Percentiles rank a stretch among this genome's conserved stretches.
Conservation (phyloP, 2,329 filamentous ascomycete genomes). For the Tricladium varicosporioides region DNA sequence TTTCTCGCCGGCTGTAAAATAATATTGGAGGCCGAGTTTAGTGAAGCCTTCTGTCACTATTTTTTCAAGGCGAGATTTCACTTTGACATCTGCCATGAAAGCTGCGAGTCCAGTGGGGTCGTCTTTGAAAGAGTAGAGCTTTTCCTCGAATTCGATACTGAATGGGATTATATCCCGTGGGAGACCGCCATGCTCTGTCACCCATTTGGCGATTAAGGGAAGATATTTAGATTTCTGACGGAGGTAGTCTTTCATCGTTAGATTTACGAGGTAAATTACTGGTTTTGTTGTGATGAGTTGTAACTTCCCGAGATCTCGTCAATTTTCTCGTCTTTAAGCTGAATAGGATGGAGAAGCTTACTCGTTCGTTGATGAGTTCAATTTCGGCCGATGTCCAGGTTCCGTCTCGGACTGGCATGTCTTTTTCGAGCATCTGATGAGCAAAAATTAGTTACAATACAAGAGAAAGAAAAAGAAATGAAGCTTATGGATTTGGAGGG, state of each 20-base stretch:
- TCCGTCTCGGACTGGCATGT: slow-evolving; percentile 42
- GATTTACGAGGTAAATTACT: slow-evolving; percentile 44
- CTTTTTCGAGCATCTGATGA: slow-evolving; percentile 38
- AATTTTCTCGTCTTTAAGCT: too few species aligned
- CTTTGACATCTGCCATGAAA: slow-evolving; percentile 42
- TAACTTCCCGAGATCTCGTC: too few species aligned
- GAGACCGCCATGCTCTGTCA: slow-evolving; percentile 42
- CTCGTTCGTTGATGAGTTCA: slow-evolving; percentile 45
- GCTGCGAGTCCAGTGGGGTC: slow-evolving; percentile 36
- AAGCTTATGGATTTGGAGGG: neutral
- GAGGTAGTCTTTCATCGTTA: slow-evolving; percentile 47
- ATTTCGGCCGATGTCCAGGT: slow-evolving; percentile 44
- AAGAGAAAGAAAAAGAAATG: too few species aligned
- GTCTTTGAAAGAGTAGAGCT: slow-evolving; percentile 39
- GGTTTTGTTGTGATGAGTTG: slow-evolving; percentile 46
- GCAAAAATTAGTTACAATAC: neutral
- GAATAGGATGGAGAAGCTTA: slow-evolving; percentile 13
- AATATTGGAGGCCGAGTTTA: slow-evolving; percentile 45
- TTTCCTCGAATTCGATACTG: slow-evolving; percentile 46
- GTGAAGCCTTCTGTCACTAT: slow-evolving; percentile 45
- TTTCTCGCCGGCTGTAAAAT: slow-evolving; percentile 47
- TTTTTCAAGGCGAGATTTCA: slow-evolving; percentile 42
- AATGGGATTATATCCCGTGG: slow-evolving; percentile 44
- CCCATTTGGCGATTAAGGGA: slow-evolving; percentile 44
- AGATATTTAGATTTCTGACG: slow-evolving; percentile 47